A percentile compares a stretch with the other conserved stretches of the same genome.
These are phyloP conservation scores for Cryptococcus amylolentus DNA, from an alignment of 1,284 basidiomycete species.

Conservation along the genomic window DNA sequence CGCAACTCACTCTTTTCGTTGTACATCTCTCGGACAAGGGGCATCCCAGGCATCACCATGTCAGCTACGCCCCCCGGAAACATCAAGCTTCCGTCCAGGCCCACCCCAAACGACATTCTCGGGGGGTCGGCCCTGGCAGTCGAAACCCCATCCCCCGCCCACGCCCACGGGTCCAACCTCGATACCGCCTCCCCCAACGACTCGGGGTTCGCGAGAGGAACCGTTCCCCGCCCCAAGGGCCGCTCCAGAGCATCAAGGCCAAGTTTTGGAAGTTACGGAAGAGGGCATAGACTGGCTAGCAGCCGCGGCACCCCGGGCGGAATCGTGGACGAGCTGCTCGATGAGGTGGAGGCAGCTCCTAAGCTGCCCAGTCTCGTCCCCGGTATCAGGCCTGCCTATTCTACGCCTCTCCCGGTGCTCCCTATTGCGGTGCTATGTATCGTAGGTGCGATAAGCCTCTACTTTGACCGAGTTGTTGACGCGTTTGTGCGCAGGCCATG, in stretches of 20 bases:
- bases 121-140: conserved; percentile 19
- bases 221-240: conserved; percentile 11
- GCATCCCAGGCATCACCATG: conserved; percentile 11
- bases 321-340: conserved; percentile 13
- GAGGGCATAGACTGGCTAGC: conserved; percentile 11
- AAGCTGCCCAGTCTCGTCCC: conserved; percentile 48
- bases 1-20: too few species aligned
- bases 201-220: conserved; percentile 5
- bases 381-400: conserved; percentile 49
- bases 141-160: conserved; percentile 18
- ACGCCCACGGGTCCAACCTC: conserved; percentile 10
- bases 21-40: too few species aligned
- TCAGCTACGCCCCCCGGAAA: conserved; percentile 28
- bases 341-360: conserved; percentile 24
- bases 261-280: conserved; percentile 28
- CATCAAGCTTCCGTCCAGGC: conserved; percentile 30
- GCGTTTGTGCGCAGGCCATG: conserved; percentile 64
- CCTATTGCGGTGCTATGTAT: conserved; percentile 90
- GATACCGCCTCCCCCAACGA: conserved; percentile 9
- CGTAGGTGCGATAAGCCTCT: conserved; percentile 54
- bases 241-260: conserved; percentile 18
- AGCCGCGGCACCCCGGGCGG: conserved; percentile 10
- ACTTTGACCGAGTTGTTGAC: neutral
- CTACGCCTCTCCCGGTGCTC: conserved; percentile 76
- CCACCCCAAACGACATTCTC: conserved; percentile 24